Percentiles rank a stretch among this genome's conserved stretches.
Evolutionary conservation across 768 basidiomycete genomes (phyloP).

Genomic region (Amanita jacksonii): DNA sequence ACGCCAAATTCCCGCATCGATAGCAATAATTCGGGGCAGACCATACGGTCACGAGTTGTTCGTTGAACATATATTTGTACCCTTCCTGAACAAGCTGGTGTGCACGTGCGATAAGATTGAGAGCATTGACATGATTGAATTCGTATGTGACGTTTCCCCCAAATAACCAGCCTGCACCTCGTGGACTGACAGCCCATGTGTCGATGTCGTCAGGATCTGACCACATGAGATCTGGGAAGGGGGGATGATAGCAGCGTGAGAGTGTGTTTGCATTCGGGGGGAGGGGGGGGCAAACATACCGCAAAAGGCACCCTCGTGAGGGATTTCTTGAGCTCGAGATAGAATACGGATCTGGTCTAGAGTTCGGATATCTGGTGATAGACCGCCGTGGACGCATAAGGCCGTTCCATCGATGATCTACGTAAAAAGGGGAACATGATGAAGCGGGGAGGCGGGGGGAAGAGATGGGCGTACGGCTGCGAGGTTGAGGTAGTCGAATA

Average conservation of each 20-base stretch:
- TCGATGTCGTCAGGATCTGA: slow-evolving; percentile 93
- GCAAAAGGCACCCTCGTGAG: slow-evolving; percentile 98
- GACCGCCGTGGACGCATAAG: slow-evolving; percentile 91
- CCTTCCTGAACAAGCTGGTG: slow-evolving; percentile 97
- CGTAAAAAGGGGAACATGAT: background rate
- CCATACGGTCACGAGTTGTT: slow-evolving; percentile 89
- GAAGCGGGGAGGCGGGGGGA: background rate
- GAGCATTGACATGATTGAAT: slow-evolving; percentile 90
- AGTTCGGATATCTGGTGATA: slow-evolving; percentile 93
- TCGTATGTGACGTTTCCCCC: slow-evolving; percentile 80
- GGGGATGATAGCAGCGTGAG: background rate
- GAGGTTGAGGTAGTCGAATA: slow-evolving; percentile 92
- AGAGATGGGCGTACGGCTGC: slow-evolving; percentile 59
- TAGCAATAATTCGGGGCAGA: slow-evolving; percentile 82
- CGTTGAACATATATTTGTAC: slow-evolving; percentile 95
- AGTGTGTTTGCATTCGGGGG: background rate
- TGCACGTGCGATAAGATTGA: slow-evolving; percentile 84
- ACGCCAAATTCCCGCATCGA: slow-evolving; percentile 81
- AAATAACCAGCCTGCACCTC: slow-evolving; percentile 95
- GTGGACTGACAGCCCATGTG: slow-evolving; percentile 94
- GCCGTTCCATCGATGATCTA: slow-evolving; percentile 92
- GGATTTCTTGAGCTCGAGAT: slow-evolving; percentile 94
- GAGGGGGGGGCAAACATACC: slow-evolving; percentile 31
- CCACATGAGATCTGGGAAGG: slow-evolving; percentile 87
- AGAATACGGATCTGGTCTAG: slow-evolving; percentile 91